Percentiles rank a stretch among this genome's conserved stretches.
phyloP scores from a whole-genome alignment of 2,329 filamentous ascomycete species.

The Diplocarpon rosae region DNA sequence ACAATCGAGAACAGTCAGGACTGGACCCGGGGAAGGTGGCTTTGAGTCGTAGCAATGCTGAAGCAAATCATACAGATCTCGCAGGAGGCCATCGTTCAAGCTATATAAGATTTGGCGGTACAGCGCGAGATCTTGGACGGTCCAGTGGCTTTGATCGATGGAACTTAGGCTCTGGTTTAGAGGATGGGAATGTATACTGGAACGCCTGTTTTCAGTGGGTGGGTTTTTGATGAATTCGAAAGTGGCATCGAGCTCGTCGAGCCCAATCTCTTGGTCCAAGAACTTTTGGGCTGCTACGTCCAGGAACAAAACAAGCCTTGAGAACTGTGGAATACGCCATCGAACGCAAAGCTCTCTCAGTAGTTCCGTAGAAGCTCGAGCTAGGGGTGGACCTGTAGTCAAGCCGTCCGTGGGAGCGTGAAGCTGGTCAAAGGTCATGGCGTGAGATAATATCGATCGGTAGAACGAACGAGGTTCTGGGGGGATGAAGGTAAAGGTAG shows the following conservation, averaged over 20 bases:
- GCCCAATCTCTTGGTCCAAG: slow-evolving; percentile 66
- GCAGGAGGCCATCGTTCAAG: slow-evolving; percentile 70
- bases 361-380: slow-evolving; percentile 70
- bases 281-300: slow-evolving; percentile 83
- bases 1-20: slow-evolving; percentile 68
- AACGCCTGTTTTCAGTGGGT: slow-evolving; percentile 47
- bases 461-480: slow-evolving; percentile 74
- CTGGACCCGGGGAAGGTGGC: slow-evolving; percentile 64
- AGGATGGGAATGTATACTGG: slow-evolving; percentile 25
- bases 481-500: slow-evolving; percentile 82
- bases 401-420: slow-evolving; percentile 39
- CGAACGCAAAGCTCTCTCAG: slow-evolving; percentile 74
- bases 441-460: slow-evolving; percentile 68
- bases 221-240: slow-evolving; percentile 75
- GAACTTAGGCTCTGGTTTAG: slow-evolving; percentile 34
- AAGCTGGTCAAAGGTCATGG: slow-evolving; percentile 54
- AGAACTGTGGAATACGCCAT: slow-evolving; percentile 81
- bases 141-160: slow-evolving; percentile 54
- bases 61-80: slow-evolving; percentile 80
- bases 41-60: slow-evolving; percentile 86
- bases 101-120: slow-evolving; percentile 67
- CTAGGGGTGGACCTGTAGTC: slow-evolving; percentile 38
- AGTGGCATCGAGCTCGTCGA: slow-evolving; percentile 71
- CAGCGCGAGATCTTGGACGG: slow-evolving; percentile 52
- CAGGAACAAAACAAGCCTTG: slow-evolving; percentile 67